phyloP scores from a whole-genome alignment of 768 basidiomycete species.

The Lactarius akahatsu region DNA sequence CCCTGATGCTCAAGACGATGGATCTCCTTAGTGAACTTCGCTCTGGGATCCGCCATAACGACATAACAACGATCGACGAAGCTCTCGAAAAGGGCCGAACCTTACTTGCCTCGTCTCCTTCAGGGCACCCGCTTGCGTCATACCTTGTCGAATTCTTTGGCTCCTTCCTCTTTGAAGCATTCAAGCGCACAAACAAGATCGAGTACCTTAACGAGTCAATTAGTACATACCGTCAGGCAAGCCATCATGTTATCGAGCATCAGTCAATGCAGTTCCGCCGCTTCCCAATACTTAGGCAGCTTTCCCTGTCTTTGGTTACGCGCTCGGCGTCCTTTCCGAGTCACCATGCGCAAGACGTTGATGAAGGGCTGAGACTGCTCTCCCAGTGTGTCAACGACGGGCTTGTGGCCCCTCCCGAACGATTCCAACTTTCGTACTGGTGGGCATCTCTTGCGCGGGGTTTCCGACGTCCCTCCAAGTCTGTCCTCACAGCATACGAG shows the following conservation, averaged over 20 bases:
- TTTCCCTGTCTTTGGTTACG: not conserved
- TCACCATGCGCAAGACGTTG: not conserved
- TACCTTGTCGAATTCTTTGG: not conserved
- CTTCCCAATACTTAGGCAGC: not conserved
- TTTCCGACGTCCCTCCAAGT: not conserved
- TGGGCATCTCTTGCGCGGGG: not conserved
- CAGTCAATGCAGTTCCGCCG: not conserved
- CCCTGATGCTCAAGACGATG: too few species aligned
- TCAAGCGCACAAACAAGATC: not conserved
- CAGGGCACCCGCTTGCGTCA: not conserved
- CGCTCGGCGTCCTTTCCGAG: not conserved
- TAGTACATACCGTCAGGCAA: not conserved
- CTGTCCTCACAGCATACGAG: not conserved
- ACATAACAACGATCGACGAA: too few species aligned
- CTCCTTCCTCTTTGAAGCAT: not conserved
- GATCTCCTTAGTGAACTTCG: too few species aligned
- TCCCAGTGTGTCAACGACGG: not conserved
- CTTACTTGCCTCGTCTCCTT: not conserved
- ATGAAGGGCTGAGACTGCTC: not conserved
- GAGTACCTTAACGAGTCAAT: not conserved
- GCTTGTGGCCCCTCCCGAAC: not conserved
- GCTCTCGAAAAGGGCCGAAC: too few species aligned
- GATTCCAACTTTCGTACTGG: not conserved
- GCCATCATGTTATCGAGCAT: too few species aligned
- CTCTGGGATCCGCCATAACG: too few species aligned